Conservation (phyloP, 305 asterid genomes). For the Solanum chacoense region DNA sequence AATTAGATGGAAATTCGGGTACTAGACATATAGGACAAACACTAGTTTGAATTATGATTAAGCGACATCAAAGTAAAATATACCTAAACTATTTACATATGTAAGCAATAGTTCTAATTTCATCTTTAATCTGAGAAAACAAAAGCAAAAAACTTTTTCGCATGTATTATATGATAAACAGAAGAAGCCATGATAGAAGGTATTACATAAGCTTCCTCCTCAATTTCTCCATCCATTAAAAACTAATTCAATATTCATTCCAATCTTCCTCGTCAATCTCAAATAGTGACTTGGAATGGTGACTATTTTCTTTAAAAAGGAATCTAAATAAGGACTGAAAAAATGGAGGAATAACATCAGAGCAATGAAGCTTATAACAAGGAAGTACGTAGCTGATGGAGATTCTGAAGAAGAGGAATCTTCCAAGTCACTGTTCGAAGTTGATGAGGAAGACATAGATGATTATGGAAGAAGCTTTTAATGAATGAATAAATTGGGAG, state of each 20-base stretch:
- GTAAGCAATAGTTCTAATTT: background rate
- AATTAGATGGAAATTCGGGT: background rate
- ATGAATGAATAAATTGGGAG: too few species aligned
- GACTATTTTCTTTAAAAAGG: too few species aligned
- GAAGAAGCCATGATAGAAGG: background rate
- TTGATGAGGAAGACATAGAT: background rate
- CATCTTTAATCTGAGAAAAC: background rate
- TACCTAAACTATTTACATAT: background rate
- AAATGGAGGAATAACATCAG: background rate
- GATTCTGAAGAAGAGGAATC: background rate
- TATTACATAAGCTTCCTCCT: background rate
- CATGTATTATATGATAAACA: background rate
- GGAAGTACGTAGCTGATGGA: background rate
- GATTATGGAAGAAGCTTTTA: background rate
- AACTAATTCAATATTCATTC: slow-evolving; percentile 23
- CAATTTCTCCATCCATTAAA: background rate
- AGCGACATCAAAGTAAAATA: background rate
- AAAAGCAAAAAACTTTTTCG: background rate
- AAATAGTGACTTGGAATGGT: too few species aligned
- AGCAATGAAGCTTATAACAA: background rate
- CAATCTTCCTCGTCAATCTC: slow-evolving; percentile 62
- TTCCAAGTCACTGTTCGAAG: background rate
- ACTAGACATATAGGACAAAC: background rate
- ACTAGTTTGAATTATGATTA: background rate
- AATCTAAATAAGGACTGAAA: too few species aligned